Percentiles rank a stretch among this genome's conserved stretches.
These are phyloP conservation scores for Lichina pygmaea DNA, from an alignment of 495 filamentous ascomycete genomes.

Conservation along the genomic window DNA sequence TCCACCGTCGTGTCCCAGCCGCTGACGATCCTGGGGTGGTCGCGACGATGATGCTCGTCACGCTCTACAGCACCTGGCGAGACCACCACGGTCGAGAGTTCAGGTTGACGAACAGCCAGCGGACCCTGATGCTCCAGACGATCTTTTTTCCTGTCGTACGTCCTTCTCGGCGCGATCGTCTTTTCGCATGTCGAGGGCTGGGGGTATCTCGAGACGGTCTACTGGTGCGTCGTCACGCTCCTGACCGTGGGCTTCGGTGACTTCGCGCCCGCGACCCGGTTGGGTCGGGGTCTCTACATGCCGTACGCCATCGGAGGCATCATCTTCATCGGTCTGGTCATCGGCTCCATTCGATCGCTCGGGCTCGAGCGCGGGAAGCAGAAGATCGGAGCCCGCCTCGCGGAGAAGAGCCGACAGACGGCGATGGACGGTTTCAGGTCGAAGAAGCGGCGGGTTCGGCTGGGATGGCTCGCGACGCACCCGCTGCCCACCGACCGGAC, in stretches of 20 bases:
- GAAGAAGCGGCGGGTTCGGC: not conserved
- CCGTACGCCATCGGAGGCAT: conserved; percentile 63
- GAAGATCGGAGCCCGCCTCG: conserved; percentile 38
- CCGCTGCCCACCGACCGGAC: conserved; percentile 13
- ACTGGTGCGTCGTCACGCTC: conserved; percentile 62
- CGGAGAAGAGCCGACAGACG: conserved; percentile 40
- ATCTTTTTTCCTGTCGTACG: conserved; percentile 48
- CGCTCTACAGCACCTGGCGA: conserved; percentile 32
- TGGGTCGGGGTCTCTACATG: conserved; percentile 41
- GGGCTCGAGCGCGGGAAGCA: conserved; percentile 49
- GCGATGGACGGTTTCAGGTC: conserved; percentile 15
- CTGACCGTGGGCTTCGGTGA: conserved; percentile 69
- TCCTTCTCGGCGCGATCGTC: conserved; percentile 44
- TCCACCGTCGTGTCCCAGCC: conserved; percentile 30
- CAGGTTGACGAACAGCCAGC: conserved; percentile 41
- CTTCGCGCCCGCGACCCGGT: conserved; percentile 29
- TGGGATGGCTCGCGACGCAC: not conserved
- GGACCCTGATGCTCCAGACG: conserved; percentile 73
- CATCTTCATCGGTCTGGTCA: conserved; percentile 57
- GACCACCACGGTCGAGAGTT: conserved; percentile 45
- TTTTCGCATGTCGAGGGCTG: conserved; percentile 52
- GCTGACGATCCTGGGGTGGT: conserved; percentile 38
- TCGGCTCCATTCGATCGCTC: conserved; percentile 58
- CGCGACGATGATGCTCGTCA: conserved; percentile 39
- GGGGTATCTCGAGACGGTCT: conserved; percentile 53